phyloP scores from a whole-genome alignment of 2,329 filamentous ascomycete genomes.

The Moelleriella libera region DNA sequence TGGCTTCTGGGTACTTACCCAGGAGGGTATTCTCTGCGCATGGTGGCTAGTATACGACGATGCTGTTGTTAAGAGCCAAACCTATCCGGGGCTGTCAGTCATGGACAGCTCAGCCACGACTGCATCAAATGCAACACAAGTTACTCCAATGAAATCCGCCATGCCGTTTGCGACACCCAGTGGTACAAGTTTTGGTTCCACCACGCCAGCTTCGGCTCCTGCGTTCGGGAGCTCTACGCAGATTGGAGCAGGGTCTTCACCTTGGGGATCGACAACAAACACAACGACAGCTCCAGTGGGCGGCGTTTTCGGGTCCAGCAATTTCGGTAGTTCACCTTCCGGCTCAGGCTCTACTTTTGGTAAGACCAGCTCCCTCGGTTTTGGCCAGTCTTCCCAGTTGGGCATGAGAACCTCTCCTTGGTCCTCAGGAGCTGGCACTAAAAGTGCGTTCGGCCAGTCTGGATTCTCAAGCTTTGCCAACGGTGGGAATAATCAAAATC shows the following conservation, averaged over 20 bases:
- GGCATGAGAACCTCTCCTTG: constrained; percentile 39
- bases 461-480: constrained; percentile 29
- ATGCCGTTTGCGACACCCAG: constrained; percentile 15
- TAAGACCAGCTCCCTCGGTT: constrained; percentile 30
- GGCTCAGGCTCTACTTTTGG: constrained; percentile 32
- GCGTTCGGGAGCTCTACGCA: constrained; percentile 33
- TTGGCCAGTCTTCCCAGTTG: constrained; percentile 36
- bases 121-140: constrained; percentile 13
- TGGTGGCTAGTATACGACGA: constrained; percentile 94
- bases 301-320: constrained; percentile 27
- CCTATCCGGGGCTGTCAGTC: constrained; percentile 55
- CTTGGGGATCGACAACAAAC: constrained; percentile 28
- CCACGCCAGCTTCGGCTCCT: constrained; percentile 17
- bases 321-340: constrained; percentile 25
- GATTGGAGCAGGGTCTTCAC: constrained; percentile 36
- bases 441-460: constrained; percentile 40
- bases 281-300: constrained; percentile 17
- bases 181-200: constrained; percentile 27
- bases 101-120: constrained; percentile 22
- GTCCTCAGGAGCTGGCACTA: constrained; percentile 19
- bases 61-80: constrained; percentile 59
- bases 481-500: constrained; percentile 16
- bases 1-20: constrained; percentile 71
- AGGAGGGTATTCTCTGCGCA: constrained; percentile 69
- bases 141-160: constrained; percentile 15